A percentile compares a stretch with the other conserved stretches of the same genome.
phyloP scores from a whole-genome alignment of 192 early-diverging fungal species.

The Coemansia sp. region DNA sequence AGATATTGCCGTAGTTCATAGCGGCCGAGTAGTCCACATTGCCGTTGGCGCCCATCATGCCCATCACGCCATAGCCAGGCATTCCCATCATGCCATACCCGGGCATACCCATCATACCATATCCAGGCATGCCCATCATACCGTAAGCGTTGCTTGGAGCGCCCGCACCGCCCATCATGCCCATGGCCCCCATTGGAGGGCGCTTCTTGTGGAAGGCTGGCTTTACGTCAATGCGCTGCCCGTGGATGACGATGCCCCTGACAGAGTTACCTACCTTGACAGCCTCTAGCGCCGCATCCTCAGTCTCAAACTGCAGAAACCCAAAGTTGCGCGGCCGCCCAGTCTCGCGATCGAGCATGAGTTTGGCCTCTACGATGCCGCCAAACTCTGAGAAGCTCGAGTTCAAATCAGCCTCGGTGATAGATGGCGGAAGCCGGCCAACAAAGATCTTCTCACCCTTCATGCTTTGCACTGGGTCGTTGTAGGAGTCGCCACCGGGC shows the following conservation, averaged over 20 bases:
- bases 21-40: conserved; percentile 26
- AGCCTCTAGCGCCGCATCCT: conserved; percentile 60
- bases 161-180: conserved; percentile 7
- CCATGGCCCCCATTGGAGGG: conserved; percentile 24
- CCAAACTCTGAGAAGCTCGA: conserved; percentile 86
- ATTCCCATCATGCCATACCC: conserved; percentile 27
- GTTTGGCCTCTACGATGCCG: conserved; percentile 77
- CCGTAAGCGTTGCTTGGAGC: conserved; percentile 12
- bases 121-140: conserved; percentile 24
- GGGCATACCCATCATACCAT: conserved; percentile 35
- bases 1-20: conserved; percentile 42
- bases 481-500: background rate
- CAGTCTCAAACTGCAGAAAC: conserved; percentile 87
- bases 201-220: conserved; percentile 45
- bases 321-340: conserved; percentile 89
- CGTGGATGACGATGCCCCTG: conserved; percentile 45
- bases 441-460: conserved; percentile 85
- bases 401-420: conserved; percentile 81
- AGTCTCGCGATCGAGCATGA: conserved; percentile 84
- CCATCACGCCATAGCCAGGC: conserved; percentile 26
- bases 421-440: conserved; percentile 81
- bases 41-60: conserved; percentile 27
- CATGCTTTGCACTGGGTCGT: conserved; percentile 41
- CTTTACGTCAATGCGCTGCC: conserved; percentile 55
- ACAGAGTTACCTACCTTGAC: conserved; percentile 45